Conservation (phyloP, 768 basidiomycete species). For the Panaeolus papilionaceus region DNA sequence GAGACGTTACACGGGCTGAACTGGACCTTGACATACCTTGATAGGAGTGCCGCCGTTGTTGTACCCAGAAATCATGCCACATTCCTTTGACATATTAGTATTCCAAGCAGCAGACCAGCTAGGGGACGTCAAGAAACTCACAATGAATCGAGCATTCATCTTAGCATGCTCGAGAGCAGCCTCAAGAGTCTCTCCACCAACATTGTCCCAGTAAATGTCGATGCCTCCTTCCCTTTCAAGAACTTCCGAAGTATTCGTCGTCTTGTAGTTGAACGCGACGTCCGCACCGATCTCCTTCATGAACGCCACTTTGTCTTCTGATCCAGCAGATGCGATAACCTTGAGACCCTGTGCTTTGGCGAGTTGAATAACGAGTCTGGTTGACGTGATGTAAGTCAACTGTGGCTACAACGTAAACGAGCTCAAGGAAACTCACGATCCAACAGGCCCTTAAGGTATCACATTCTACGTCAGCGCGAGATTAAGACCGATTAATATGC, state of each 20-base stretch:
- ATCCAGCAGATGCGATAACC: constrained; percentile 75
- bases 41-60: constrained; percentile 37
- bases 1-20: too few species aligned
- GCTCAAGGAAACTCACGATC: constrained; percentile 49
- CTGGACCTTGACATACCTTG: constrained; percentile 27
- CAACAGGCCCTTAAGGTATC: constrained; percentile 50
- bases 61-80: constrained; percentile 48
- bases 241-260: constrained; percentile 52
- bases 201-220: constrained; percentile 63
- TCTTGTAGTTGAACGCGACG: constrained; percentile 80
- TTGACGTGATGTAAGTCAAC: neutral
- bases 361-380: constrained; percentile 55
- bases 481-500: neutral
- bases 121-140: constrained; percentile 31
- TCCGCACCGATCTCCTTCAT: constrained; percentile 69
- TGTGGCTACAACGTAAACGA: neutral
- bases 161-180: constrained; percentile 55
- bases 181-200: constrained; percentile 66
- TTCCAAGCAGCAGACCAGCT: neutral
- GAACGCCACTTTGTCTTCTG: constrained; percentile 75
- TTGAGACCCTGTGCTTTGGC: constrained; percentile 60
- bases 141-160: constrained; percentile 54
- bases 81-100: constrained; percentile 37
- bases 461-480: neutral
- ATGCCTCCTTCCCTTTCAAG: constrained; percentile 60